Percentiles rank a stretch among this genome's conserved stretches.
Evolutionary conservation across 352 stramenopile species (phyloP).

Genomic region (Globisporangium nagaii): DNA sequence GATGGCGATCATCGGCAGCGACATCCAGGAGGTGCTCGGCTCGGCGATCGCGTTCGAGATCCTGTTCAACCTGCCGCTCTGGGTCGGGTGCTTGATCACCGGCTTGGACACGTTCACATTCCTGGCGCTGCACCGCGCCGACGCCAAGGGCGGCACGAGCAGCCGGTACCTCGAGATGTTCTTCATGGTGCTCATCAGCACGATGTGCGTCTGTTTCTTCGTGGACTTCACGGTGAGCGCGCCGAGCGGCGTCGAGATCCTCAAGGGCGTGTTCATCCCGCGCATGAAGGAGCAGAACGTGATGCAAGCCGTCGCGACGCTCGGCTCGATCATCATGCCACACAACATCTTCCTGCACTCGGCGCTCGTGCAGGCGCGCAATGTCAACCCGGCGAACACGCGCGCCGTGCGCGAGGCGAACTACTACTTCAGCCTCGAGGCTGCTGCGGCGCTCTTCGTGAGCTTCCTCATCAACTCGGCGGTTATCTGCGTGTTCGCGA

Average conservation of each 20-base stretch:
- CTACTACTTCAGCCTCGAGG: conserved; percentile 87
- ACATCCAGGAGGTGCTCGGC: conserved; percentile 91
- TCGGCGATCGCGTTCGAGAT: conserved; percentile 90
- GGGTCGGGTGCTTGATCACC: conserved; percentile 87
- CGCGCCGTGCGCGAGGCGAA: conserved; percentile 47
- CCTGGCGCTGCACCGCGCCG: conserved; percentile 81
- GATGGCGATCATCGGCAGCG: conserved; percentile 86
- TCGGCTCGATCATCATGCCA: conserved; percentile 94
- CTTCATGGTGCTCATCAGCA: conserved; percentile 88
- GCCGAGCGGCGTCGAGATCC: conserved; percentile 54
- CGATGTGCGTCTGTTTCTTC: conserved; percentile 94
- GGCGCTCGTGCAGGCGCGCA: conserved; percentile 60
- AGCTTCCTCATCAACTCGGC: conserved; percentile 91
- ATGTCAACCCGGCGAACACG: conserved; percentile 34
- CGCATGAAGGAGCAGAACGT: conserved; percentile 62
- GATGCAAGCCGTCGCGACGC: conserved; percentile 86
- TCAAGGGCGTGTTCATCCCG: conserved; percentile 81
- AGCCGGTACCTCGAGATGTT: conserved; percentile 78
- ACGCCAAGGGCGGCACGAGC: conserved; percentile 13
- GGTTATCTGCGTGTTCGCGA: conserved; percentile 86
- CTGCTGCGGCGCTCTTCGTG: conserved; percentile 75
- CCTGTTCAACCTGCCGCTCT: conserved; percentile 87
- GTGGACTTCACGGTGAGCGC: conserved; percentile 82
- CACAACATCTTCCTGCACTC: conserved; percentile 93
- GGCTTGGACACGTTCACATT: conserved; percentile 93